Percentiles rank a stretch among this genome's conserved stretches.
These are phyloP conservation scores for Cruciata laevipes DNA, from an alignment of 257 asterid species.

Conservation along the genomic window DNA sequence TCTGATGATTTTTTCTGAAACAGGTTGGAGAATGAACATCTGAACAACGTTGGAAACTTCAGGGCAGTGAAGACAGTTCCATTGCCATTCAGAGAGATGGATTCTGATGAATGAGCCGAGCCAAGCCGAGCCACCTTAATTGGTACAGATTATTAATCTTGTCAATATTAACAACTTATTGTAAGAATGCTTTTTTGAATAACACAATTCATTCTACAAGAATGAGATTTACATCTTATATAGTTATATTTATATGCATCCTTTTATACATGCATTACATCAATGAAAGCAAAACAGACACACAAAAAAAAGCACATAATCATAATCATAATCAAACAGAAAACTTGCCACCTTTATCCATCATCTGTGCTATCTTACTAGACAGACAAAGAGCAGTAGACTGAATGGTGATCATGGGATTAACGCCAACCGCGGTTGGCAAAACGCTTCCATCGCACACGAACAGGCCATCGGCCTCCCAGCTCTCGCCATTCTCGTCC, in stretches of 20 bases:
- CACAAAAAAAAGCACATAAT: no score
- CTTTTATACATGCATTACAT: not conserved
- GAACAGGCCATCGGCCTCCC: conserved; percentile 78
- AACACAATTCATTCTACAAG: not conserved
- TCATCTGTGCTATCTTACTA: conserved; percentile 36
- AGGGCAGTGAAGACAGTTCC: conserved; percentile 94
- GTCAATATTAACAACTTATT: not conserved
- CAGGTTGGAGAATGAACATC: conserved; percentile 93
- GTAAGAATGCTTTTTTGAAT: not conserved
- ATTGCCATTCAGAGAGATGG: conserved; percentile 66
- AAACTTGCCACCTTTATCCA: conserved; percentile 23
- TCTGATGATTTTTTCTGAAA: conserved; percentile 4
- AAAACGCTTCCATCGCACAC: conserved; percentile 85
- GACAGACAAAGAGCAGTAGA: conserved; percentile 63
- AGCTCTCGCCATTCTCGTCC: conserved; percentile 81
- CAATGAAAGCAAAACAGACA: not conserved
- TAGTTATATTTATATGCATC: no score
- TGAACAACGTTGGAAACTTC: conserved; percentile 80
- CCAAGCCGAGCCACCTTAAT: no score
- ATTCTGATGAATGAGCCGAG: conserved; percentile 54
- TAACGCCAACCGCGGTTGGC: conserved; percentile 76
- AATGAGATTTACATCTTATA: not conserved
- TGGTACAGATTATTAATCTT: not conserved
- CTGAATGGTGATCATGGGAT: conserved; percentile 89
- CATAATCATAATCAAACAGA: not conserved